Percentiles rank a stretch among this genome's conserved stretches.
These are phyloP conservation scores for Aspergillus jensenii DNA, from an alignment of 2,329 filamentous ascomycete species.

Conservation along the genomic window DNA sequence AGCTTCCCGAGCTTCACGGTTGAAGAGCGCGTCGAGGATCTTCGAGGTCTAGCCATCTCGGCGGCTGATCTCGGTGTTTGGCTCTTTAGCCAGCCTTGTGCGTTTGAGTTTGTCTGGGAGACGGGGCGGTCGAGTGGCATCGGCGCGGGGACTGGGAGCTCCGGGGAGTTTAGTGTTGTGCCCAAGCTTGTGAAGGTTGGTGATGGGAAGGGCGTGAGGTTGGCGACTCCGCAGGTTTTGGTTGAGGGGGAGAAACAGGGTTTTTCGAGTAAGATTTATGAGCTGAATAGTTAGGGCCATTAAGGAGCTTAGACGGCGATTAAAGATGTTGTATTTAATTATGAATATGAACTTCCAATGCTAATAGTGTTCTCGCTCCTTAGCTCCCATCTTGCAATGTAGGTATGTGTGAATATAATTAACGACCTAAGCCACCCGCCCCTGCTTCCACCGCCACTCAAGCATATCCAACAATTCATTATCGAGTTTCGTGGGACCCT, in stretches of 20 bases:
- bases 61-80: conserved; percentile 24
- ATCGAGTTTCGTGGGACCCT: conserved; percentile 4
- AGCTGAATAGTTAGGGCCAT: neutral
- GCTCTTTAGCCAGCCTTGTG: conserved; percentile 29
- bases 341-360: neutral
- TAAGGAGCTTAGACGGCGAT: neutral
- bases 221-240: conserved; percentile 15
- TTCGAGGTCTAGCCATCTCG: conserved; percentile 20
- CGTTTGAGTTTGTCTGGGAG: conserved; percentile 21
- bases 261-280: too few relatives aligned
- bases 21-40: conserved; percentile 18
- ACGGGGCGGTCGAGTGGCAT: too few relatives aligned
- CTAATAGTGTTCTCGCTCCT: neutral
- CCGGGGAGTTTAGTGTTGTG: conserved; percentile 9
- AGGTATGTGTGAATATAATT: too few relatives aligned
- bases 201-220: conserved; percentile 22
- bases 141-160: neutral
- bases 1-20: conserved; percentile 14
- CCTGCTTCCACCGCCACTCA: conserved; percentile 3
- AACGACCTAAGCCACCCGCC: too few relatives aligned
- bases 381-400: too few relatives aligned
- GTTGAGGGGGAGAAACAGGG: conserved; percentile 9
- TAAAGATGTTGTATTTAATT: neutral
- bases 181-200: conserved; percentile 21
- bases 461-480: conserved; percentile 4